Conservation (phyloP, 176 grass and related monocot genomes). For the Carex scoparia region DNA sequence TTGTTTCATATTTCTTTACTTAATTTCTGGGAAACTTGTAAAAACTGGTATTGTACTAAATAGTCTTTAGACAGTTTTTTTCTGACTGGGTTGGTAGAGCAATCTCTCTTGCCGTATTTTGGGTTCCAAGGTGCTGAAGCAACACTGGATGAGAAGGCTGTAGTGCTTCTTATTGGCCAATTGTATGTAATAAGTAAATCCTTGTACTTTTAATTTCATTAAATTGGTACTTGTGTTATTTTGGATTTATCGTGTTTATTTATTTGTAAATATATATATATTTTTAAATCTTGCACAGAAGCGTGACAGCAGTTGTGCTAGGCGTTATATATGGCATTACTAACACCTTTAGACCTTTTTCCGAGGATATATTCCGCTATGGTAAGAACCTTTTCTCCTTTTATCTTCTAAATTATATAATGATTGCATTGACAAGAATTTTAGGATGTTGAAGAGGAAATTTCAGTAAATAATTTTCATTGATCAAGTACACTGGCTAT, state of each 20-base stretch:
- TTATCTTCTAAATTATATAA: conserved; percentile 11
- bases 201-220: conserved; percentile 4
- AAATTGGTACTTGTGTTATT: conserved; percentile 7
- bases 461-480: too few relatives aligned
- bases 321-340: conserved; percentile 81
- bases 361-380: conserved; percentile 83
- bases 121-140: conserved; percentile 51
- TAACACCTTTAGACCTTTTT: conserved; percentile 69
- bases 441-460: too few relatives aligned
- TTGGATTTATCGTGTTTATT: not conserved
- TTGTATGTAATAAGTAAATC: conserved; percentile 47
- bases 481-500: too few relatives aligned
- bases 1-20: not conserved
- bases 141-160: conserved; percentile 77
- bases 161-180: conserved; percentile 74
- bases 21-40: not conserved
- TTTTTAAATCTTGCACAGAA: conserved; percentile 43
- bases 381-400: conserved; percentile 43
- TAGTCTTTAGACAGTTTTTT: conserved; percentile 95
- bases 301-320: conserved; percentile 58
- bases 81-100: conserved; percentile 85
- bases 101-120: conserved; percentile 50
- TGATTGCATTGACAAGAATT: not conserved
- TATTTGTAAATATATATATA: not conserved
- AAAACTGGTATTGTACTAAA: conserved; percentile 35